Conservation (phyloP, 192 early-diverging fungal genomes). For the Glomus cerebriforme region DNA sequence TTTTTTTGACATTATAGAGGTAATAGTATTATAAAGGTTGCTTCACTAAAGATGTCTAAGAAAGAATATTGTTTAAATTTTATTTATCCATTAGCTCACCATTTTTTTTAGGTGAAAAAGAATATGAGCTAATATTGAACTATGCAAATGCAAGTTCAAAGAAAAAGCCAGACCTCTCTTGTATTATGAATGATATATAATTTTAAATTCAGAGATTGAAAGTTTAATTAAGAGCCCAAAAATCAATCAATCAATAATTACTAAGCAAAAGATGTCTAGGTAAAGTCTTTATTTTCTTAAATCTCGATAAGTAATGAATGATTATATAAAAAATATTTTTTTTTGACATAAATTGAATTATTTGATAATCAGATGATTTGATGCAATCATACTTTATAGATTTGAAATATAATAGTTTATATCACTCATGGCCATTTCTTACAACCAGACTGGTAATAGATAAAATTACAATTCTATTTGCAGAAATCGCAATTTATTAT, state of each 20-base stretch:
- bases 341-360: constrained; percentile 18
- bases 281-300: constrained; percentile 31
- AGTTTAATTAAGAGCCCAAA: constrained; percentile 24
- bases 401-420: constrained; percentile 28
- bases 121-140: constrained; percentile 26
- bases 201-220: constrained; percentile 34
- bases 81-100: constrained; percentile 34
- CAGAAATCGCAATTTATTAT: constrained; percentile 32
- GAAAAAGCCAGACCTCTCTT: constrained; percentile 32
- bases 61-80: constrained; percentile 35
- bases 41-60: constrained; percentile 37
- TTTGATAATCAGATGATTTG: constrained; percentile 28
- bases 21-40: constrained; percentile 33
- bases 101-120: constrained; percentile 21
- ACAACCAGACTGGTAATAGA: constrained; percentile 29
- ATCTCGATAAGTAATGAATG: constrained; percentile 26
- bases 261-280: constrained; percentile 32
- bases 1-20: constrained; percentile 32
- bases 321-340: constrained; percentile 10
- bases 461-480: constrained; percentile 30
- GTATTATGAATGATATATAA: constrained; percentile 27
- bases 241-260: constrained; percentile 35
- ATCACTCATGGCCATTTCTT: constrained; percentile 32
- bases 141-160: constrained; percentile 29
- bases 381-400: constrained; percentile 33